Conservation (phyloP, 2,329 filamentous ascomycete species). For the Beauveria sp. region DNA sequence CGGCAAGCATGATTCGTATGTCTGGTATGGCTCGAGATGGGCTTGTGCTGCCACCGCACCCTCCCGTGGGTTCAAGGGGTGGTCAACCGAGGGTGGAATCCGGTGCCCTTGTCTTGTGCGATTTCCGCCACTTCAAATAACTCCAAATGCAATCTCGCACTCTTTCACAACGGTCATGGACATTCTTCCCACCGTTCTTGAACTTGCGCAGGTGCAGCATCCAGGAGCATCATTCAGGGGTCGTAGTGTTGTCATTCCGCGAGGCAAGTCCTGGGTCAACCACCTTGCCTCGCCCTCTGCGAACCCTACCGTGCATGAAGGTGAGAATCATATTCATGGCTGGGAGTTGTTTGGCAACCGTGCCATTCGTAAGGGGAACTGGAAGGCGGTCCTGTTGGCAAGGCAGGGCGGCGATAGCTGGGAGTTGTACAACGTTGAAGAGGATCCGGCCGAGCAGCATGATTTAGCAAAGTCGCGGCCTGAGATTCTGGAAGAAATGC, state of each 20-base stretch:
- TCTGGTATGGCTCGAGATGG: constrained; percentile 54
- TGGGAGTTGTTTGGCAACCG: constrained; percentile 28
- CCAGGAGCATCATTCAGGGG: constrained; percentile 29
- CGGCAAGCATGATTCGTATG: constrained; percentile 47
- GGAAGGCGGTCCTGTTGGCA: constrained; percentile 22
- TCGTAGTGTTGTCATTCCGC: constrained; percentile 42
- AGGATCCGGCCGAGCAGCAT: constrained; percentile 25
- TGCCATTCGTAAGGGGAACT: constrained; percentile 27
- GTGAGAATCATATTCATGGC: constrained; percentile 36
- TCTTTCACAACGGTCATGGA: constrained; percentile 39
- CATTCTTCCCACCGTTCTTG: constrained; percentile 38
- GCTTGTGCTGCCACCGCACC: constrained; percentile 35
- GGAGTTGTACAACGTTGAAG: constrained; percentile 26
- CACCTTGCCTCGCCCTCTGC: constrained; percentile 25
- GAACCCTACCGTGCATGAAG: constrained; percentile 34
- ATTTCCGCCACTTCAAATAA: constrained; percentile 14
- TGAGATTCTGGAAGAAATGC: constrained; percentile 37
- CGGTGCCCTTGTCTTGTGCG: constrained; percentile 41
- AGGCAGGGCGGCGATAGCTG: constrained; percentile 20
- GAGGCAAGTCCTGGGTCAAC: constrained; percentile 36
- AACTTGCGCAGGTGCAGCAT: constrained; percentile 38
- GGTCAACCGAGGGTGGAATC: constrained; percentile 41
- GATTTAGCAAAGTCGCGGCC: constrained; percentile 26
- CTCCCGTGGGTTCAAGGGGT: constrained; percentile 29
- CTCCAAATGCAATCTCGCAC: constrained; percentile 11